Conservation (phyloP, 306 rosid genomes). For the Vigna hirtella region DNA sequence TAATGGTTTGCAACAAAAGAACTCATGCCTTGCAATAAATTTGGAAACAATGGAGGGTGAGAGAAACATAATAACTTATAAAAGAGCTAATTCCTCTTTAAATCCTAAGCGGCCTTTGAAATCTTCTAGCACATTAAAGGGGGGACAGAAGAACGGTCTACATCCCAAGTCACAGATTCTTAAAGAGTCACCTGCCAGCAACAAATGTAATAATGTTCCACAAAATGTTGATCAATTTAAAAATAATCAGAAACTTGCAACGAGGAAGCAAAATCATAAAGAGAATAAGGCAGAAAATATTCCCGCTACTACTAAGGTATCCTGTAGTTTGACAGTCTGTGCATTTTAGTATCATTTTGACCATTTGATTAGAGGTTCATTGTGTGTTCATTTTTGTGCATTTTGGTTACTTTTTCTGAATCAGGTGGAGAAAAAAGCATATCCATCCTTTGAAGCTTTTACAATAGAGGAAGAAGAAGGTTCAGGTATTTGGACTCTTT, state of each 20-base stretch:
- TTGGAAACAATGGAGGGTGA: slow-evolving; percentile 44
- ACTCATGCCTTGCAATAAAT: background rate
- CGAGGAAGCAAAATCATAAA: slow-evolving; percentile 47
- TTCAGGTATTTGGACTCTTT: slow-evolving; percentile 59
- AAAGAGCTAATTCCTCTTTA: slow-evolving; percentile 32
- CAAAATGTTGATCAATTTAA: slow-evolving; percentile 41
- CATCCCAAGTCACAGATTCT: slow-evolving; percentile 42
- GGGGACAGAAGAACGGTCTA: slow-evolving; percentile 39
- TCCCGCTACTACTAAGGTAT: slow-evolving; percentile 52
- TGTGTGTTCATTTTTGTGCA: background rate
- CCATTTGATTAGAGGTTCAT: slow-evolving; percentile 1
- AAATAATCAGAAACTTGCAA: slow-evolving; percentile 43
- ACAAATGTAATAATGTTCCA: slow-evolving; percentile 39
- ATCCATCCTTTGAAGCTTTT: slow-evolving; percentile 65
- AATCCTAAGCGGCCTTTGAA: slow-evolving; percentile 44
- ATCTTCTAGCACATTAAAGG: slow-evolving; percentile 46
- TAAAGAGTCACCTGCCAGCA: slow-evolving; percentile 43
- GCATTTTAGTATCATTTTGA: background rate
- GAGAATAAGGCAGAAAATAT: slow-evolving; percentile 37
- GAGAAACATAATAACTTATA: slow-evolving; percentile 39
- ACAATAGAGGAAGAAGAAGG: slow-evolving; percentile 78
- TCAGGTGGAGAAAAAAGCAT: slow-evolving; percentile 53
- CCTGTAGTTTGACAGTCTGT: background rate
- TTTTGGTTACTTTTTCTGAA: slow-evolving; percentile 49
- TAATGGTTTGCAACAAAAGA: slow-evolving; percentile 41